A percentile compares a stretch with the other conserved stretches of the same genome.
phyloP scores from a whole-genome alignment of 1,284 basidiomycete genomes.

The Boletus smithii region DNA sequence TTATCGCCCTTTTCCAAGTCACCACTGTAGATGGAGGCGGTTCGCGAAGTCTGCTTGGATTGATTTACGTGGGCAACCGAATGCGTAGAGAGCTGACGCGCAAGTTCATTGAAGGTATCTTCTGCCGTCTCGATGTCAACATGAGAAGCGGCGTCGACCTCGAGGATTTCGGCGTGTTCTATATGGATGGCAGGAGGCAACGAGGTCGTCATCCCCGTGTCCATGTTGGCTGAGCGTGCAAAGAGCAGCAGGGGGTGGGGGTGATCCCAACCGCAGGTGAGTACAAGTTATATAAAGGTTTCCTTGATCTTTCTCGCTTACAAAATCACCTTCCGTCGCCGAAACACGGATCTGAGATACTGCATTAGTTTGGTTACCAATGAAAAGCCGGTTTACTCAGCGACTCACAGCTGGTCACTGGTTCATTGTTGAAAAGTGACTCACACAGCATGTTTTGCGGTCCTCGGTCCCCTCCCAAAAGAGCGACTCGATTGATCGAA shows the following conservation, averaged over 20 bases:
- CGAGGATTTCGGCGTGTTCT: slow-evolving; percentile 23
- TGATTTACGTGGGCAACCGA: slow-evolving; percentile 22
- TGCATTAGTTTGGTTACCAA: neutral
- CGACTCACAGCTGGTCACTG: neutral
- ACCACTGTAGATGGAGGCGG: slow-evolving; percentile 20
- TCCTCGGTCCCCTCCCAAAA: neutral
- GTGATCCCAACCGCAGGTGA: neutral
- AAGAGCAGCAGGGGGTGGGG: neutral
- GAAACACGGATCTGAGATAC: too few relatives aligned
- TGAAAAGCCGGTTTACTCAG: neutral
- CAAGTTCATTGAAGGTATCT: slow-evolving; percentile 52
- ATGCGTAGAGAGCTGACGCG: slow-evolving; percentile 35
- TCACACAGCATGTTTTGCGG: neutral
- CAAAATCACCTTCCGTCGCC: too few relatives aligned
- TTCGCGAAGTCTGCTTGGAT: slow-evolving; percentile 22
- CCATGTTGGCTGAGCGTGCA: slow-evolving; percentile 12
- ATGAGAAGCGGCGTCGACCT: slow-evolving; percentile 21
- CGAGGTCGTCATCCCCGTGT: neutral
- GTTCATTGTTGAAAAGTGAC: too few relatives aligned
- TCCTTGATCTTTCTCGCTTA: slow-evolving; percentile 15
- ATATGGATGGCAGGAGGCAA: neutral
- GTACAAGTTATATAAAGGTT: slow-evolving; percentile 13
- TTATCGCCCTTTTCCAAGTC: slow-evolving; percentile 50
- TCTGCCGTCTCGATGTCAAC: slow-evolving; percentile 49
- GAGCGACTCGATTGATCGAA: neutral